Conservation (phyloP, 2,329 filamentous ascomycete genomes). For the Trichophyton schoenleinii region DNA sequence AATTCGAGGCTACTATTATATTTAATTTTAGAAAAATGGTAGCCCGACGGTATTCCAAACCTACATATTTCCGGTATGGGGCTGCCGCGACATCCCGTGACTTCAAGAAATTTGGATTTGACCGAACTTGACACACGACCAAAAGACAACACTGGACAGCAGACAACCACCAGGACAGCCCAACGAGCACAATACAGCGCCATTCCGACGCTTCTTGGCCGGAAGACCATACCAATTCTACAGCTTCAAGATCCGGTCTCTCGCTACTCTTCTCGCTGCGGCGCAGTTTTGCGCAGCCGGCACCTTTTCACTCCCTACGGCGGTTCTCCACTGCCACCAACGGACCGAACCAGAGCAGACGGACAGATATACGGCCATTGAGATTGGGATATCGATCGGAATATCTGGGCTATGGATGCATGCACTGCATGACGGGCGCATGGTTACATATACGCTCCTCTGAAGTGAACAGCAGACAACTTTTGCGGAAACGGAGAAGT, state of each 20-base stretch:
- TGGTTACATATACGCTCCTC: background rate
- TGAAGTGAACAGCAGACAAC: background rate
- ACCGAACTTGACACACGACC: background rate
- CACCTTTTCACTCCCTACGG: background rate
- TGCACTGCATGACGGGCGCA: background rate
- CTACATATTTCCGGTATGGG: too few species aligned
- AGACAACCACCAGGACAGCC: background rate
- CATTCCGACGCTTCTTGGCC: background rate
- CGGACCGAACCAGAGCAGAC: background rate
- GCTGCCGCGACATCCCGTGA: background rate
- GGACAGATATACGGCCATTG: background rate
- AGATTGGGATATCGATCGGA: background rate
- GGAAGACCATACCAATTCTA: too few species aligned
- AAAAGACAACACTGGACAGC: background rate
- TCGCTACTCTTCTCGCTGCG: too few species aligned
- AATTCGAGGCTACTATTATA: too few species aligned
- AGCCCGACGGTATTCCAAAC: too few species aligned
- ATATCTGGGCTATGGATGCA: background rate
- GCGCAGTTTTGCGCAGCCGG: too few species aligned
- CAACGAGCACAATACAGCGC: background rate
- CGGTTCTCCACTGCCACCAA: background rate
- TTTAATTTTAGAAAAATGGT: too few species aligned
- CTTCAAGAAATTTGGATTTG: background rate
- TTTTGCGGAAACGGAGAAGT: background rate
- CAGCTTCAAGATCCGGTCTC: too few species aligned